These are phyloP conservation scores for Eutrema yunnanense DNA, from an alignment of 345 rosid genomes.

Conservation along the genomic window DNA sequence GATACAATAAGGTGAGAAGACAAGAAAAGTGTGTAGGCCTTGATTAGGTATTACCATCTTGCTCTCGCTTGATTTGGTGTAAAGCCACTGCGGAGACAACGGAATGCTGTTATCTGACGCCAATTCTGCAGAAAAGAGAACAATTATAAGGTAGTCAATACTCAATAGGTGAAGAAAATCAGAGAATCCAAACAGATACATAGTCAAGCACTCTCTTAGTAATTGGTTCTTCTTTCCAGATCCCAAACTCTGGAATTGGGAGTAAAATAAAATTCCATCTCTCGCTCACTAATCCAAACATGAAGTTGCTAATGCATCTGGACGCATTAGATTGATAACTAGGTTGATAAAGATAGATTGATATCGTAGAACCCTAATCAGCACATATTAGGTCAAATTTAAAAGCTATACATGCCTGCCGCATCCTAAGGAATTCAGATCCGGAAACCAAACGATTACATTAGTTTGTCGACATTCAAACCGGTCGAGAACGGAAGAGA, in stretches of 20 bases:
- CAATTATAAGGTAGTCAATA: neutral
- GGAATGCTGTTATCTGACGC: conserved; percentile 80
- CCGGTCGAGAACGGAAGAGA: neutral
- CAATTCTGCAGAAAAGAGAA: conserved; percentile 38
- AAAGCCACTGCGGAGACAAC: conserved; percentile 93
- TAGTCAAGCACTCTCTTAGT: neutral
- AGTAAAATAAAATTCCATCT: neutral
- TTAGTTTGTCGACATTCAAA: neutral
- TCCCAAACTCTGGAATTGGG: neutral
- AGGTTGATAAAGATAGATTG: neutral
- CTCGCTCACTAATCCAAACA: neutral
- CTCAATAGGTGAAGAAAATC: neutral
- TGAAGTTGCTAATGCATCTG: neutral
- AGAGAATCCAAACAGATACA: neutral
- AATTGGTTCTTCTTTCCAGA: neutral
- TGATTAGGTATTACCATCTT: conserved; percentile 36
- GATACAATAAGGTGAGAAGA: neutral
- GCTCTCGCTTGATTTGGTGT: conserved; percentile 60
- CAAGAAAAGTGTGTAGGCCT: neutral
- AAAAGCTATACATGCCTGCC: neutral
- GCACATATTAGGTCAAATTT: neutral
- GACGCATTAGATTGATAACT: neutral
- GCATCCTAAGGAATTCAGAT: conserved; percentile 22
- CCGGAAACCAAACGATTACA: conserved; percentile 5
- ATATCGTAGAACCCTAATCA: conserved; percentile 8